These are phyloP conservation scores for Fraxinus anomala DNA, from an alignment of 257 asterid species.

Conservation along the genomic window DNA sequence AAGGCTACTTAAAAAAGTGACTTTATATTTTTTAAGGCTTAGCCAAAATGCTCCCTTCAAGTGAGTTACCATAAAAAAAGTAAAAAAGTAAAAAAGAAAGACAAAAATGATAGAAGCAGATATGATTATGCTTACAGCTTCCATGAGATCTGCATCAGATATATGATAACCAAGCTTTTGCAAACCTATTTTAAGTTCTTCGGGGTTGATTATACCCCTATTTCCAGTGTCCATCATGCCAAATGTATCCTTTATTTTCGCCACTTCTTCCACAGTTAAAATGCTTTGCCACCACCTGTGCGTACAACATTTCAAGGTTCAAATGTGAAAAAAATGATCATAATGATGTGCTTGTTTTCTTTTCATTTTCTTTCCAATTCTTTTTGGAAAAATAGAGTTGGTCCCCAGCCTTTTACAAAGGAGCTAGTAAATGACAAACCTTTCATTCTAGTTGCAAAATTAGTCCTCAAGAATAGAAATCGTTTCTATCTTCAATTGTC, in stretches of 20 bases:
- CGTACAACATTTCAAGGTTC: slow-evolving; percentile 14
- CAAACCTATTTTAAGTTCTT: slow-evolving; percentile 54
- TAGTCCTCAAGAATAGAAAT: not conserved
- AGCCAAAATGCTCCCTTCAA: not conserved
- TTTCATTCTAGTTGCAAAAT: too few relatives aligned
- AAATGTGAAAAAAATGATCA: not conserved
- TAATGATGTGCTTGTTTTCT: not conserved
- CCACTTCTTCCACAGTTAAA: slow-evolving; percentile 67
- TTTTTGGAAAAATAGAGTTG: not conserved
- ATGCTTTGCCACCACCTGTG: slow-evolving; percentile 64
- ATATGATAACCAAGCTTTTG: slow-evolving; percentile 62
- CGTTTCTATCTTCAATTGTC: not conserved
- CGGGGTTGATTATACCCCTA: slow-evolving; percentile 46
- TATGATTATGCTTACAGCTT: slow-evolving; percentile 47
- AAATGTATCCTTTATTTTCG: slow-evolving; percentile 61
- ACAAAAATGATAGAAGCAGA: not conserved
- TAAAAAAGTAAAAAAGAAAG: not conserved
- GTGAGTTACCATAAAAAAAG: not conserved
- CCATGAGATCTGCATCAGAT: slow-evolving; percentile 57
- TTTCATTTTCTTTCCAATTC: not conserved
- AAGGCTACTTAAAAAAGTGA: not conserved
- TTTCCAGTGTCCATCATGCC: slow-evolving; percentile 52
- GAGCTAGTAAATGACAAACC: not conserved
- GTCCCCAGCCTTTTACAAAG: not conserved
- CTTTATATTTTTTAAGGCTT: not conserved